Evolutionary conservation across 73 alveolate genomes (phyloP).

Genomic region (Blepharisma japonicum): DNA sequence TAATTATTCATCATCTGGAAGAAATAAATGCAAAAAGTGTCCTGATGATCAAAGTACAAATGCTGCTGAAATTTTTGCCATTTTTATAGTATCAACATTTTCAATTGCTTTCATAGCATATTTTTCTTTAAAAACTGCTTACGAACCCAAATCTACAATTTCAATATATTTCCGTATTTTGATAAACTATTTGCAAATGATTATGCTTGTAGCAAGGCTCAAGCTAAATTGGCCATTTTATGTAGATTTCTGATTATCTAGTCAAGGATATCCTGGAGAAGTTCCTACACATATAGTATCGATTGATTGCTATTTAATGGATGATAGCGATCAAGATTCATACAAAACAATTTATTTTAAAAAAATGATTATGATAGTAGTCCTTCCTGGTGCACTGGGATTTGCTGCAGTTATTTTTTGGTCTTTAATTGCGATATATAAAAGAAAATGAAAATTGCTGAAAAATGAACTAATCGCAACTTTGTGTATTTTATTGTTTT

Average conservation of each 20-base stretch:
- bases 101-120: neutral
- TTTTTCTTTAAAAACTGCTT: neutral
- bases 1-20: constrained; percentile 43
- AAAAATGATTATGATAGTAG: constrained; percentile 42
- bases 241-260: constrained; percentile 34
- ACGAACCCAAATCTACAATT: neutral
- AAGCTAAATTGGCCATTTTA: constrained; percentile 57
- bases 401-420: constrained; percentile 28
- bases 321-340: neutral
- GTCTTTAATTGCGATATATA: constrained; percentile 32
- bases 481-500: constrained; percentile 43
- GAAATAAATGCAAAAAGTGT: too few relatives aligned
- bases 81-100: neutral
- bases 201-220: constrained; percentile 50
- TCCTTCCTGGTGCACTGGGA: constrained; percentile 36
- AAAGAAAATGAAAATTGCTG: constrained; percentile 31
- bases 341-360: constrained; percentile 40
- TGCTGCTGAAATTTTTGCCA: too few relatives aligned
- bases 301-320: constrained; percentile 46
- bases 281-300: constrained; percentile 51
- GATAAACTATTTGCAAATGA: constrained; percentile 54
- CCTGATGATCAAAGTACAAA: too few relatives aligned
- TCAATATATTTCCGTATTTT: constrained; percentile 56
- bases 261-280: constrained; percentile 38
- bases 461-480: constrained; percentile 43